Conservation (phyloP, 331 rosid species). For the Rosa hybrid region DNA sequence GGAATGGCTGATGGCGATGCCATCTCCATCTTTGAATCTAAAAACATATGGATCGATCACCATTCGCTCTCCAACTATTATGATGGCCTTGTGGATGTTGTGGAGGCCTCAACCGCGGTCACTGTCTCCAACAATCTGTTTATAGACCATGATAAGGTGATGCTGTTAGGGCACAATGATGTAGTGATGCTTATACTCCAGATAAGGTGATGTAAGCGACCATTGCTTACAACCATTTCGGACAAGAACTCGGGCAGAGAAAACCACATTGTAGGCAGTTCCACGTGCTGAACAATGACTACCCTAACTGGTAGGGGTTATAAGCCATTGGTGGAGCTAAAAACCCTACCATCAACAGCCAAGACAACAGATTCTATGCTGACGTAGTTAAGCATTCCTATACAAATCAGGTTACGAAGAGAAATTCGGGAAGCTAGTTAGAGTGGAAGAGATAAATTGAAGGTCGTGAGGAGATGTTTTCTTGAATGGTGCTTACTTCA, state of each 20-base stretch:
- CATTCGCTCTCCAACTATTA: constrained; percentile 84
- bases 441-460: constrained; percentile 88
- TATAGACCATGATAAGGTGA: constrained; percentile 97
- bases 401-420: constrained; percentile 85
- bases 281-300: constrained; percentile 88
- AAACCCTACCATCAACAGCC: constrained; percentile 90
- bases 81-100: constrained; percentile 91
- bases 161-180: constrained; percentile 89
- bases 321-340: constrained; percentile 97
- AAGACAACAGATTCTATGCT: constrained; percentile 77
- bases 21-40: constrained; percentile 75
- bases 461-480: constrained; percentile 86
- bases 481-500: constrained; percentile 87
- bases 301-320: constrained; percentile 49
- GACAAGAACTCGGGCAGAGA: constrained; percentile 90
- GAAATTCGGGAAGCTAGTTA: constrained; percentile 59
- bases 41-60: constrained; percentile 93
- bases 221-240: constrained; percentile 91
- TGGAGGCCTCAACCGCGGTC: constrained; percentile 87
- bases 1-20: constrained; percentile 93
- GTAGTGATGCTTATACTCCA: constrained; percentile 46
- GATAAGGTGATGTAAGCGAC: constrained; percentile 96
- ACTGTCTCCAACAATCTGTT: constrained; percentile 90
- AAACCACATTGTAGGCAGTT: constrained; percentile 95
- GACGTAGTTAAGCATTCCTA: constrained; percentile 60